Evolutionary conservation across 345 rosid genomes (phyloP).

Genomic region (Anastatica hierochuntica): DNA sequence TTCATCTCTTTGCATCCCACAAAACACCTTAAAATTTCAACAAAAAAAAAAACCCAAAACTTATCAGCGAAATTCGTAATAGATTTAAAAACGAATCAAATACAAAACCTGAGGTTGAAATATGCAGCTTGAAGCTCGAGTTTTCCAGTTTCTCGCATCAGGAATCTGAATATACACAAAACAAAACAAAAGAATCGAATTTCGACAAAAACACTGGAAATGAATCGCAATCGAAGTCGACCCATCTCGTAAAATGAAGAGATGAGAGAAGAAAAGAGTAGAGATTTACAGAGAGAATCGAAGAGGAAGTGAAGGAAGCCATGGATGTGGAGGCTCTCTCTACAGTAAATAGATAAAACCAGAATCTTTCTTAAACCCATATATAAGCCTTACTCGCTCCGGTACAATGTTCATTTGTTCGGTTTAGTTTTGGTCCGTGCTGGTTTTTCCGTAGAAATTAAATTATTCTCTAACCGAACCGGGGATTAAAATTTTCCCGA

Average conservation of each 20-base stretch:
- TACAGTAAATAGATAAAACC: slow-evolving; percentile 13
- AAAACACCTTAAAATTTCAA: slow-evolving; percentile 33
- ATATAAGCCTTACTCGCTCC: background rate
- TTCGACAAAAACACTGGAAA: background rate
- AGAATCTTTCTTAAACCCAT: background rate
- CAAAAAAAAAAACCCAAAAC: background rate
- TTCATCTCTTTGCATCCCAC: slow-evolving; percentile 31
- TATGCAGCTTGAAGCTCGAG: too few relatives aligned
- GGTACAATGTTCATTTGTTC: too few relatives aligned
- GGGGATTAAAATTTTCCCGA: too few relatives aligned
- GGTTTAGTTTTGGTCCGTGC: background rate
- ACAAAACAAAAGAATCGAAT: background rate
- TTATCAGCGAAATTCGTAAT: too few relatives aligned
- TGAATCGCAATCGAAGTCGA: background rate
- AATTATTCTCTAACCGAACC: too few relatives aligned
- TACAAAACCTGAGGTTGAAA: slow-evolving; percentile 25
- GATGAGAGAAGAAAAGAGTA: background rate
- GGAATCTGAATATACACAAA: too few relatives aligned
- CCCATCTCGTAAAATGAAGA: background rate
- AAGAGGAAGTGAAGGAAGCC: slow-evolving; percentile 25
- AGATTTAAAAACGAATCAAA: background rate
- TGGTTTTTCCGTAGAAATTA: too few relatives aligned
- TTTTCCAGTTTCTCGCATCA: too few relatives aligned
- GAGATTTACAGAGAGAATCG: slow-evolving; percentile 22
- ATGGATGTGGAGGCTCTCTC: too few relatives aligned